A percentile compares a stretch with the other conserved stretches of the same genome.
Conservation (phyloP, 306 rosid genomes). For the Abrus precatorius region DNA sequence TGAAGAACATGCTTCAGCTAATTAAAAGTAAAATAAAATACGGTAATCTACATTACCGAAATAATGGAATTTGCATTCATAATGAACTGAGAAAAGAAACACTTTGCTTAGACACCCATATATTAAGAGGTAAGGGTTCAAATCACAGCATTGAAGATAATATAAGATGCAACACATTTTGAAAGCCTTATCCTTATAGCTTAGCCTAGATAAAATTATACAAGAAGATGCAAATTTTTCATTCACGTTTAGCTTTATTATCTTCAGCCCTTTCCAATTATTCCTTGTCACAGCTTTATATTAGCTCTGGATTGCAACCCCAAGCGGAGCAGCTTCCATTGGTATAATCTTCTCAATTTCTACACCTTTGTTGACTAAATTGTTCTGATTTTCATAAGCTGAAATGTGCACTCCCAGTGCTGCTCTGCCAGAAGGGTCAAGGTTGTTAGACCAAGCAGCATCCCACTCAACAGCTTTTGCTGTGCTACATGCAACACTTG, state of each 20-base stretch:
- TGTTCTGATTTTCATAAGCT: constrained; percentile 65
- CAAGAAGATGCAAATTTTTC: constrained; percentile 35
- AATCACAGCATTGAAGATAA: constrained; percentile 21
- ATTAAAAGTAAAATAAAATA: background rate
- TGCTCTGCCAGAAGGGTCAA: constrained; percentile 97
- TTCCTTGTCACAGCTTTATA: constrained; percentile 20
- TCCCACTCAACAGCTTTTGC: constrained; percentile 96
- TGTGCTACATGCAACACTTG: constrained; percentile 96
- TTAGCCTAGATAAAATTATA: constrained; percentile 41
- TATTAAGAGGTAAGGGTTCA: constrained; percentile 38
- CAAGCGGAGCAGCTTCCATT: constrained; percentile 58
- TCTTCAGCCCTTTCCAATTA: constrained; percentile 44
- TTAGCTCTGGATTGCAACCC: constrained; percentile 73
- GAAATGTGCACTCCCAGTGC: constrained; percentile 84
- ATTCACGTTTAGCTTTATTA: constrained; percentile 17
- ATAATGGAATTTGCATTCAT: background rate
- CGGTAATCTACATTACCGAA: background rate
- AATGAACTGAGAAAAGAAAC: constrained; percentile 20
- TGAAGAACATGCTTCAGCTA: constrained; percentile 16
- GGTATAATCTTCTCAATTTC: constrained; percentile 68
- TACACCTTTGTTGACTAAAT: constrained; percentile 39
- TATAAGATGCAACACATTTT: constrained; percentile 38
- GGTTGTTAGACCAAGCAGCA: constrained; percentile 83
- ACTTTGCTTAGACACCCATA: constrained; percentile 18
- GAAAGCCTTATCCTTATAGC: constrained; percentile 44